Evolutionary conservation across 306 rosid genomes (phyloP).

Genomic region (Quillaja saponaria): DNA sequence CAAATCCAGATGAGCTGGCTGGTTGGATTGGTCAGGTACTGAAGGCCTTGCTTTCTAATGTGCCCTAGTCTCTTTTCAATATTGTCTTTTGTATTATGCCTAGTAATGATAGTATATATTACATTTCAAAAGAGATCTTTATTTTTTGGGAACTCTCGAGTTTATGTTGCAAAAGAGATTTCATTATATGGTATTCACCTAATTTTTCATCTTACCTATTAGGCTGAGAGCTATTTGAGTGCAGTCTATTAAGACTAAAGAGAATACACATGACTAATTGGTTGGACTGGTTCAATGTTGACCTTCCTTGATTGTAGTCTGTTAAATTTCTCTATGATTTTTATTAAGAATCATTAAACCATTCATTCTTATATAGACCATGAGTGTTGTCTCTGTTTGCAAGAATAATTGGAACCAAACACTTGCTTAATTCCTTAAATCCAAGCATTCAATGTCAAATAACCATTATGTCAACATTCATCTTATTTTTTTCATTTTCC

Average conservation of each 20-base stretch:
- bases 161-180: too few relatives aligned
- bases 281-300: background rate
- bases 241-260: constrained; percentile 17
- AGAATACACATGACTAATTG: constrained; percentile 8
- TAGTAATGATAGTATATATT: background rate
- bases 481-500: background rate
- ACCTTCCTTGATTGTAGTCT: background rate
- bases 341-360: background rate
- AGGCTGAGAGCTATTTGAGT: background rate
- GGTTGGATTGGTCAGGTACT: constrained; percentile 98
- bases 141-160: too few relatives aligned
- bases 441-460: background rate
- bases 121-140: too few relatives aligned
- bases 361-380: background rate
- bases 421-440: background rate
- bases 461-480: constrained; percentile 18
- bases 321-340: background rate
- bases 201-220: too few relatives aligned
- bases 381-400: background rate
- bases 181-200: too few relatives aligned
- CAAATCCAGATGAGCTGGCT: constrained; percentile 94
- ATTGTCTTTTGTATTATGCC: background rate
- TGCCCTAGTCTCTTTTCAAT: background rate
- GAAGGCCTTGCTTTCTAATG: background rate
- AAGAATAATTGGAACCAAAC: background rate